Base-by-base conservation (phyloP, 371 early-diverging fungal species). In the Mucor saturninus region DNA sequence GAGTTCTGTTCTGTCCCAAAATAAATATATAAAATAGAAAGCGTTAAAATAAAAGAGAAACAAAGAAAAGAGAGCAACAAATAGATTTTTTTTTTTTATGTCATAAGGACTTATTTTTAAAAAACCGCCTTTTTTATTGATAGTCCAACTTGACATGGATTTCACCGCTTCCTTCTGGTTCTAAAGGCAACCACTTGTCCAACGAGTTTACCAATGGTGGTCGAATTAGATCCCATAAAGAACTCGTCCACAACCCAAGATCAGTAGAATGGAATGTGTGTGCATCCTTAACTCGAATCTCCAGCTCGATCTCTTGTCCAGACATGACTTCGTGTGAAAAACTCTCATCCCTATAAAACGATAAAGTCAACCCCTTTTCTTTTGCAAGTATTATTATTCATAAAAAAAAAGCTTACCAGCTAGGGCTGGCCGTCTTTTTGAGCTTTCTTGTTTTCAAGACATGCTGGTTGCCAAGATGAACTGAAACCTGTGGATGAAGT, bases 391-490 rank as follows among this genome's bases (percentile, higher is more conserved):
- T 42, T n/a, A 9, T 4, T 10, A 3, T n/a, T 10, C 1, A 1
- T 35, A 1, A 26, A 26, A 31, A 37, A 42, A 64, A 5, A 28
- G 29, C 45, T 65, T 32, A 81, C 75, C 95, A 97, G 53, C 66
- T 66, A 0, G 94, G 95, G 29, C 83, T 73, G 5, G 87, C 59
- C 4, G 89, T 87, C 70, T 91, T 91, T 75, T 89, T 87, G 30
- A 88, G 81, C 21, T 88, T 88, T 60, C 85, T 86, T 14, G 95
- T 93, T 68, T 91, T 93, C 67, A 83, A 69, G 26, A 88, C 15
- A 0, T 74, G 72, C 51, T 89, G 80, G 32, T 74, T 77, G 56
- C 80, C 84, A 31, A 80, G 49, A 21, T 76, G 73, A 1, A 88
- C 71, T 1, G 68, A 60, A 14, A 83, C 82, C 61, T 76, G 81